These are phyloP conservation scores for Clarkia xantiana DNA, from an alignment of 345 rosid species.

Conservation along the genomic window DNA sequence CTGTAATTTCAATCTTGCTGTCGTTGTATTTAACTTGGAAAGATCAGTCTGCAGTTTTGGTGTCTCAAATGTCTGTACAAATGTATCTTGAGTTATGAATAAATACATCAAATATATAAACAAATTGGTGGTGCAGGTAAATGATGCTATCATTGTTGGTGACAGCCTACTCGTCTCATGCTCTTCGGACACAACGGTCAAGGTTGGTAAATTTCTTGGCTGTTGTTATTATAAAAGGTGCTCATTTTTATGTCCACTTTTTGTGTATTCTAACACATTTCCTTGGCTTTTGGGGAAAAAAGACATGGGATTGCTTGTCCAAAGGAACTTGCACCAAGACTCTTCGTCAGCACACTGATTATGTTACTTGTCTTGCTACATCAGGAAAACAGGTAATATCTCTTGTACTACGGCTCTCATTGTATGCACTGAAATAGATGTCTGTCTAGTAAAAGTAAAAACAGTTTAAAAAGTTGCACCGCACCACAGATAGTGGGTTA, in stretches of 20 bases:
- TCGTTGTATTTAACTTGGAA: no score
- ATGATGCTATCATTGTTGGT: conserved; percentile 69
- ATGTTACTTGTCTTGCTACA: conserved; percentile 86
- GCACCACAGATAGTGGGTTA: no score
- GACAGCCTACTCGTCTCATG: conserved; percentile 85
- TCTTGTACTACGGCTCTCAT: not conserved
- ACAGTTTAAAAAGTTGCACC: no score
- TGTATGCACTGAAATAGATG: no score
- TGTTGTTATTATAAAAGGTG: conserved; percentile 3
- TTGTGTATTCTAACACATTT: no score
- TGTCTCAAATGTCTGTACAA: no score
- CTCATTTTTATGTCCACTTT: no score
- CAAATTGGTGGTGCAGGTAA: conserved; percentile 49
- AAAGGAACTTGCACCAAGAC: conserved; percentile 78
- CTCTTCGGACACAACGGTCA: conserved; percentile 87
- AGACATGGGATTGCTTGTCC: conserved; percentile 81
- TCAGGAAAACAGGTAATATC: conserved; percentile 84
- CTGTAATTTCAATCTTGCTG: no score
- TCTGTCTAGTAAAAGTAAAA: no score
- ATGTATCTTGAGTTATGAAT: no score
- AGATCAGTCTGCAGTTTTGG: no score
- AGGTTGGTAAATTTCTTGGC: conserved; percentile 33
- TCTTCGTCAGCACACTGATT: conserved; percentile 90
- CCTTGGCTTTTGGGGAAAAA: no score
- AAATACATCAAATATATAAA: not conserved